Conservation (phyloP, 805 yeast species). For the Clavispora santaluciae region DNA sequence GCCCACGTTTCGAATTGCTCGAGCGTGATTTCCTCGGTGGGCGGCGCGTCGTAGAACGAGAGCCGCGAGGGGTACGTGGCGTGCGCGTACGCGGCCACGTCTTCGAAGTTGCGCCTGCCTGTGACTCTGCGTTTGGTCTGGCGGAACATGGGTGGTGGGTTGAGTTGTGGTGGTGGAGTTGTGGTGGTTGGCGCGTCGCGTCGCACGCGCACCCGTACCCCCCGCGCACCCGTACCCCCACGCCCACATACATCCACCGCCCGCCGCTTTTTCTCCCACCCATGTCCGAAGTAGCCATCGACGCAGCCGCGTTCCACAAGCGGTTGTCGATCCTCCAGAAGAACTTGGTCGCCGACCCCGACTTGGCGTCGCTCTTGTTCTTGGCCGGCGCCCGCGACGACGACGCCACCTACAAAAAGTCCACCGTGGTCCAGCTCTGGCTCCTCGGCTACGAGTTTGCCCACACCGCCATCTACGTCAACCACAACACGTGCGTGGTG, state of each 20-base stretch:
- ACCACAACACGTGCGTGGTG: conserved; percentile 54
- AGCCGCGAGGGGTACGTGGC: conserved; percentile 54
- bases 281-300: conserved; percentile 61
- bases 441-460: conserved; percentile 91
- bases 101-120: conserved; percentile 64
- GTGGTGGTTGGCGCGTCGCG: neutral
- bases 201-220: neutral
- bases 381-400: conserved; percentile 84
- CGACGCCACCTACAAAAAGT: conserved; percentile 84
- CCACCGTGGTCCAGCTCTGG: conserved; percentile 87
- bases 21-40: conserved; percentile 77
- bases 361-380: conserved; percentile 39
- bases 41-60: conserved; percentile 73
- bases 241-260: neutral
- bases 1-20: conserved; percentile 97
- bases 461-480: conserved; percentile 72
- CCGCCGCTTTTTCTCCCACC: neutral
- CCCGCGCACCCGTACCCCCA: neutral
- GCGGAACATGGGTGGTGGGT: conserved; percentile 50
- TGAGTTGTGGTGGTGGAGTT: neutral
- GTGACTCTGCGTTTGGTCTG: conserved; percentile 70
- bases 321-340: conserved; percentile 42
- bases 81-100: conserved; percentile 21
- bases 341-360: conserved; percentile 21
- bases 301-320: conserved; percentile 47